Evolutionary conservation across 768 basidiomycete genomes (phyloP).

Genomic region (Tremella yokohamensis): DNA sequence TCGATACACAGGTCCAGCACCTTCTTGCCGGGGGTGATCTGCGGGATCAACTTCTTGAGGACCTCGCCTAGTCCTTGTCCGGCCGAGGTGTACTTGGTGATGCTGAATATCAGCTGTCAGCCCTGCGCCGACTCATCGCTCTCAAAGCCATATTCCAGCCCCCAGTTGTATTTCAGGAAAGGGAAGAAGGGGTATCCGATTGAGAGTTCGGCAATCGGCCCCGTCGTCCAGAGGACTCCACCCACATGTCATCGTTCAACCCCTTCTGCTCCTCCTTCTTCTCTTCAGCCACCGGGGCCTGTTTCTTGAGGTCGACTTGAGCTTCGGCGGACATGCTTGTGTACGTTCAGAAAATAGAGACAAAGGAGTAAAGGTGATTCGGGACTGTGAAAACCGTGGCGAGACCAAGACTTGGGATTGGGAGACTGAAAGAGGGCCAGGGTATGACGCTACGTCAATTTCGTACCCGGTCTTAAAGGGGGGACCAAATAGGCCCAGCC

Average conservation of each 20-base stretch:
- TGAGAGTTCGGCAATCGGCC: not conserved
- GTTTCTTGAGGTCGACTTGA: constrained; percentile 45
- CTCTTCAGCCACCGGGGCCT: constrained; percentile 27
- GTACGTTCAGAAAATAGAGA: not conserved
- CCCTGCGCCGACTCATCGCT: not conserved
- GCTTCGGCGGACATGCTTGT: constrained; percentile 34
- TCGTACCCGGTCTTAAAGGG: too few relatives aligned
- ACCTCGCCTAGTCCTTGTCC: constrained; percentile 84
- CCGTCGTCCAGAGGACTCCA: not conserved
- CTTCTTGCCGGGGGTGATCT: constrained; percentile 75
- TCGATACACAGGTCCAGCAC: constrained; percentile 81
- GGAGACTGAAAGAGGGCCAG: too few relatives aligned
- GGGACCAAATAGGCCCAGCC: too few relatives aligned
- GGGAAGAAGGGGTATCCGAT: not conserved
- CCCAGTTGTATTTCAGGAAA: not conserved
- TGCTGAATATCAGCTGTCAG: constrained; percentile 20
- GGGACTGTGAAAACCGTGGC: not conserved
- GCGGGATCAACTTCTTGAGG: constrained; percentile 75
- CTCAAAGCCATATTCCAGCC: not conserved
- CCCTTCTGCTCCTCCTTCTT: constrained; percentile 48
- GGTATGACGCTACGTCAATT: too few relatives aligned
- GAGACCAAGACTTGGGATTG: too few relatives aligned
- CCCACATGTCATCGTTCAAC: constrained; percentile 49
- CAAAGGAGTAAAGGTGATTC: constrained; percentile 3
- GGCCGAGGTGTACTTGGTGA: constrained; percentile 66